A percentile compares a stretch with the other conserved stretches of the same genome.
Conservation (phyloP, 768 basidiomycete genomes). For the Rhodosporidiobolus sp. region DNA sequence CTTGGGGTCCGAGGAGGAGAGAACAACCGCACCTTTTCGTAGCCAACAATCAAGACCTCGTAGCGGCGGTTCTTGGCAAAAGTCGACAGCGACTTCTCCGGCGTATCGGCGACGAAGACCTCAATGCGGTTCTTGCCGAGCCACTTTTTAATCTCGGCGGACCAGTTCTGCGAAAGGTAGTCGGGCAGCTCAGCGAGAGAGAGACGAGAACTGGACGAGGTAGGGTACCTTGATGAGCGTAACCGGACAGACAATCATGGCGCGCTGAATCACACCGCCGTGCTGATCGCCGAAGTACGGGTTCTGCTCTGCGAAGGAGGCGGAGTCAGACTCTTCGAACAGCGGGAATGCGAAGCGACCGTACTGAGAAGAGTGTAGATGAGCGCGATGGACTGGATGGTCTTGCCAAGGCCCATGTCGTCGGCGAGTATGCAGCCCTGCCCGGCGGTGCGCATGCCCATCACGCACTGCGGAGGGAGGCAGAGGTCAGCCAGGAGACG, state of each 20-base stretch:
- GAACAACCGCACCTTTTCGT: slow-evolving; percentile 68
- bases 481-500: not conserved
- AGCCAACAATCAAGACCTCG: slow-evolving; percentile 82
- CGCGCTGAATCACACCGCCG: slow-evolving; percentile 67
- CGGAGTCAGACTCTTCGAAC: not conserved
- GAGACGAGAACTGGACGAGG: slow-evolving; percentile 9
- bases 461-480: slow-evolving; percentile 56
- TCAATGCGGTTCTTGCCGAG: slow-evolving; percentile 56
- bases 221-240: slow-evolving; percentile 68
- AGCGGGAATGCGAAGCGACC: slow-evolving; percentile 42
- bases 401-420: slow-evolving; percentile 98
- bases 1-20: not conserved
- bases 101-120: slow-evolving; percentile 62
- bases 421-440: slow-evolving; percentile 95
- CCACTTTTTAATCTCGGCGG: slow-evolving; percentile 93
- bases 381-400: slow-evolving; percentile 74
- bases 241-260: slow-evolving; percentile 89
- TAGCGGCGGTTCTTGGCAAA: slow-evolving; percentile 63
- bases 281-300: slow-evolving; percentile 62
- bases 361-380: slow-evolving; percentile 87
- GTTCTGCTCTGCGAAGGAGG: slow-evolving; percentile 65
- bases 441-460: slow-evolving; percentile 85
- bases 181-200: not conserved
- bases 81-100: slow-evolving; percentile 59
- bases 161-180: slow-evolving; percentile 71